Evolutionary conservation across 2,329 filamentous ascomycete species (phyloP).

Genomic region (Penicillium sp.): DNA sequence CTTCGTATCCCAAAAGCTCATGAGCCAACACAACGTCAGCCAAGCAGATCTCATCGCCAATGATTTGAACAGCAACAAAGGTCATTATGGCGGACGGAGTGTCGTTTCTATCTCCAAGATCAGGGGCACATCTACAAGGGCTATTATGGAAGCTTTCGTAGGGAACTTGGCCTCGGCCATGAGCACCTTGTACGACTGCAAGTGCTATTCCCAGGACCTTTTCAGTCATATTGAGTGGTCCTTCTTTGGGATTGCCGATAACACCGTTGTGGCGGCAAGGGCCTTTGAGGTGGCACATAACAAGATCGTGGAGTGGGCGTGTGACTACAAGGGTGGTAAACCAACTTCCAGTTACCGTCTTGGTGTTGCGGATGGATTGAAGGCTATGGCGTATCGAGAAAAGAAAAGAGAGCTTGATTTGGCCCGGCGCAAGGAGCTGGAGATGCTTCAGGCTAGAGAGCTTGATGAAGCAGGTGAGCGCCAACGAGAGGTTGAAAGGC

Average conservation of each 20-base stretch:
- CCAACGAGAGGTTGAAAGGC: no score
- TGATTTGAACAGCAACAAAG: not conserved
- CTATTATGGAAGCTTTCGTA: not conserved
- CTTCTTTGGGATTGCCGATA: conserved; percentile 15
- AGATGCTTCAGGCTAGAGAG: not conserved
- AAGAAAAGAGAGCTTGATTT: conserved; percentile 13
- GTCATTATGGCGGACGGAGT: not conserved
- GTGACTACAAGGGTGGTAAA: conserved; percentile 17
- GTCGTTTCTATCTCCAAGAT: not conserved
- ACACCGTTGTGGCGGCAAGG: conserved; percentile 12
- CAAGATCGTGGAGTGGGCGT: conserved; percentile 22
- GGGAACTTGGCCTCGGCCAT: conserved; percentile 4
- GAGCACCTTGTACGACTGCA: conserved; percentile 20
- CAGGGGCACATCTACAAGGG: not conserved
- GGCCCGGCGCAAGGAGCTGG: conserved; percentile 14
- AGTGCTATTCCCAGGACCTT: conserved; percentile 9
- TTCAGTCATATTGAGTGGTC: conserved; percentile 6
- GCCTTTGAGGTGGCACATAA: conserved; percentile 21
- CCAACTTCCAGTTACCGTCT: conserved; percentile 22
- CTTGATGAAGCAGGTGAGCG: not conserved
- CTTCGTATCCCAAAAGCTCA: not conserved
- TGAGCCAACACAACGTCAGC: not conserved
- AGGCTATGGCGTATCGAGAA: conserved; percentile 18
- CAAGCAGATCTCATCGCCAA: not conserved
- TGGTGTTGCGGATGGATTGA: conserved; percentile 21